Base-by-base conservation (phyloP, 1,139 yeast genomes). In the Pichia sp. region DNA sequence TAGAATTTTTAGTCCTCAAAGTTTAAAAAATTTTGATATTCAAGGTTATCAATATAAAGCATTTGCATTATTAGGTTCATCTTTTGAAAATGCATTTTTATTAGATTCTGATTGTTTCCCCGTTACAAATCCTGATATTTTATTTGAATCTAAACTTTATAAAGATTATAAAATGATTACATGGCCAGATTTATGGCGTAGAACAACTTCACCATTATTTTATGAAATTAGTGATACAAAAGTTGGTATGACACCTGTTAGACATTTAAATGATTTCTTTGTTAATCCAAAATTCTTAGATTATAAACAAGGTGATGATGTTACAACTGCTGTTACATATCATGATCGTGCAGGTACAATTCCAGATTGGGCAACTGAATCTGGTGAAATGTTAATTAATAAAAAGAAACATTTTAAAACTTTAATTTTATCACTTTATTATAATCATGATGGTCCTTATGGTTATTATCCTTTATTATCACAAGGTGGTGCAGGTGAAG, bases 161-260 rank as follows among this genome's bases (percentile, higher is more conserved):
- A 25, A 57, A 37, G 50, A 53, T 18, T 52, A 55, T 45, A 48
- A 55, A 25, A 54, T 63, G 59, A 54, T 69, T 30, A 65, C 81
- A 6, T 81, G 86, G 86, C 86, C 86, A 5, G 86, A 81, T 60
- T 80, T 76, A 56, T 81, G 86, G 86, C 69, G 74, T 58, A 69
- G 86, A 54, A 73, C 83, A 1, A 74, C 78, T 2, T 76, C 81
- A 3, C 86, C 86, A 2, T 63, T 63, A 40, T 79, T 70, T 53
- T 81, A 79, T 57, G 73, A 78, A 30, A 70, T 79, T 45, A 75
- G 81, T 4, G 77, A 74, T 4, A 66, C 69, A 28, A 58, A 64
- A 40, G 67, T 73, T 37, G 71, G 68, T 43, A 59, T 61, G 29
- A 50, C 55, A 3, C 67, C 66, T 25, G 59, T 61, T 11, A 55